Evolutionary conservation across 768 basidiomycete genomes (phyloP).

Genomic region (Tulasnella sp.): DNA sequence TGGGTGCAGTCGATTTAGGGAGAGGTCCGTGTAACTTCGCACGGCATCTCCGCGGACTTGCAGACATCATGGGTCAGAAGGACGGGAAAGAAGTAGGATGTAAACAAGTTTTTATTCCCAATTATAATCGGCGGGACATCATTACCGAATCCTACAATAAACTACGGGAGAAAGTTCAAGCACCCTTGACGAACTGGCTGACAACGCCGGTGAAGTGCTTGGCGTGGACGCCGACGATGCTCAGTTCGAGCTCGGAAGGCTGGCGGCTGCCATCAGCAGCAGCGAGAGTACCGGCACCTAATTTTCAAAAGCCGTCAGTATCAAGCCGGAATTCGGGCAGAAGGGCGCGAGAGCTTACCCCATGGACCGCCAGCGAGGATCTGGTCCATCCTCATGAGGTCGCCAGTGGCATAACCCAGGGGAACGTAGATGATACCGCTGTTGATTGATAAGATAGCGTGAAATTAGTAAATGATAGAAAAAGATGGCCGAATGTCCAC

Average conservation of each 20-base stretch:
- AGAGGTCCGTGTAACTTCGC: not conserved
- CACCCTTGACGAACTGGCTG: constrained; percentile 13
- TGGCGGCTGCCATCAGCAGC: constrained; percentile 11
- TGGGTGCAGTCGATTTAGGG: not conserved
- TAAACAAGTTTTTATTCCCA: not conserved
- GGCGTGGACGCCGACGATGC: not conserved
- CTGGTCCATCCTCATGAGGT: constrained; percentile 19
- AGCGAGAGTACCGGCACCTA: constrained; percentile 12
- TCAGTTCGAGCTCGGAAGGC: constrained; percentile 4
- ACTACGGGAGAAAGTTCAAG: not conserved
- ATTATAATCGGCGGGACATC: not conserved
- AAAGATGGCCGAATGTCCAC: not conserved
- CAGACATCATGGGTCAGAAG: not conserved
- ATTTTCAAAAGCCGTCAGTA: not conserved
- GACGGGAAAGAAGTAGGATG: not conserved
- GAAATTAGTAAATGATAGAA: not conserved
- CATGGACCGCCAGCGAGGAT: constrained; percentile 28
- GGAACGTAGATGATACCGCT: constrained; percentile 25
- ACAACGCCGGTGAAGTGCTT: constrained; percentile 8
- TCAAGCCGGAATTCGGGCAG: not conserved
- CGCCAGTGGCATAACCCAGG: constrained; percentile 21
- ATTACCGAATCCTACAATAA: not conserved
- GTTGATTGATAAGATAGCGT: constrained; percentile 25
- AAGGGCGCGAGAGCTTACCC: constrained; percentile 20
- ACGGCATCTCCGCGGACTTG: not conserved